phyloP scores from a whole-genome alignment of 2,329 filamentous ascomycete species.

The Fusarium bactridioides region DNA sequence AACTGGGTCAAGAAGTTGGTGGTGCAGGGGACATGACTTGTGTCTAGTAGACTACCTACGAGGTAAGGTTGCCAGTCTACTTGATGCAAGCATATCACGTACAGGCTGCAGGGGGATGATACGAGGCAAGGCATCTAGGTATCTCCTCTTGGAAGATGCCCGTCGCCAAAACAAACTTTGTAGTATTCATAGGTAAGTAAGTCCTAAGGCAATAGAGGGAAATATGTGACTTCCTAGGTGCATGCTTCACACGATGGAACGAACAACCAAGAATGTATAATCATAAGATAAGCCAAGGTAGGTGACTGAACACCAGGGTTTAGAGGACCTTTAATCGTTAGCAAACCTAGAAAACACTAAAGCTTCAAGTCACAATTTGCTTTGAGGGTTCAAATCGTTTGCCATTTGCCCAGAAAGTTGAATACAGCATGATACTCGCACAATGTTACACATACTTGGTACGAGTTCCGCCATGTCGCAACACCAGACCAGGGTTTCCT shows the following conservation, averaged over 20 bases:
- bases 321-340: not conserved
- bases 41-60: not conserved
- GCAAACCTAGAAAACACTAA: not conserved
- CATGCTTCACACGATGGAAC: not conserved
- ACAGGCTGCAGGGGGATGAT: not conserved
- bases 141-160: not conserved
- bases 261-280: not conserved
- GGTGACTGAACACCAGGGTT: too few relatives aligned
- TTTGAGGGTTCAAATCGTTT: too few relatives aligned
- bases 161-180: not conserved
- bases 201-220: not conserved
- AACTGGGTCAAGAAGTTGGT: not conserved
- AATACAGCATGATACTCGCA: slow-evolving; percentile 4
- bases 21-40: not conserved
- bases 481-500: not conserved
- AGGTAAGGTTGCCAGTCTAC: not conserved
- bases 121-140: not conserved
- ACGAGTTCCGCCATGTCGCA: not conserved
- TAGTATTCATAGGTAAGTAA: not conserved
- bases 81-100: not conserved
- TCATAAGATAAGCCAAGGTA: not conserved
- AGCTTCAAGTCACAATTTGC: not conserved
- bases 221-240: not conserved
- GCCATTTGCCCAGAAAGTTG: not conserved
- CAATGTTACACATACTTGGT: slow-evolving; percentile 8